Base-by-base conservation (phyloP, 2,329 filamentous ascomycete species). In the Aspergillus sp. region DNA sequence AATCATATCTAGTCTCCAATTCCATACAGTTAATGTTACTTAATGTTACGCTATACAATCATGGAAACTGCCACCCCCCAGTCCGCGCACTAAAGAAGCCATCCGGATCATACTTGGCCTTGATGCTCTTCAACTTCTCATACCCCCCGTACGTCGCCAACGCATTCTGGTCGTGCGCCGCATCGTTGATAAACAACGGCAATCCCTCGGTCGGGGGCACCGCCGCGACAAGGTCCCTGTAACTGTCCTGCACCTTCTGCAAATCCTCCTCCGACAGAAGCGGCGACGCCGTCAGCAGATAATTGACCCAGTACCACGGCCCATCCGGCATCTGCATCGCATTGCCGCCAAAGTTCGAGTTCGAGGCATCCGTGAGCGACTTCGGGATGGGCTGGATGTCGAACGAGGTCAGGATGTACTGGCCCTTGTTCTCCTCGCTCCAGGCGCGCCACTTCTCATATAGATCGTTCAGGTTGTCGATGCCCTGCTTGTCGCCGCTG, bases 291-390 rank as follows among this genome's bases (percentile, higher is more conserved):
- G 55, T 57, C 4, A 57, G 44, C 12, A 57, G 49, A 17, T 52
- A 57, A 7, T 57, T 57, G 5, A 57, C 43, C 55, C 55, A 57
- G 43, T 48, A 57, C 49, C 49, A 57, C 14, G 55, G 55, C 11
- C 55, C 55, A 21, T 57, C 55, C 3, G 55, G 55, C 55, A 57
- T 57, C 23, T 52, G 55, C 55, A 57, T 57, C 1, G 55, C 49
- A 14, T 57, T 57, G 3, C 55, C 55, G 11, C 56, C 56, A 6
- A 50, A 45, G 17, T 54, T 39, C 5, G 44, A n/a, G 11, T 54
- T 58, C 4, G 45, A 50, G 1, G 56, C 56, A 21, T 58, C 56
- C 12, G 56, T 58, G 12, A 58, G 31, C 14, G 56, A 48, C 14
- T 43, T 49, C 21, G 56, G 56, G 11, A 58, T 17, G 1, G 56